phyloP scores from a whole-genome alignment of 169 alveolate species.

The Plasmodium billcollinsi region DNA sequence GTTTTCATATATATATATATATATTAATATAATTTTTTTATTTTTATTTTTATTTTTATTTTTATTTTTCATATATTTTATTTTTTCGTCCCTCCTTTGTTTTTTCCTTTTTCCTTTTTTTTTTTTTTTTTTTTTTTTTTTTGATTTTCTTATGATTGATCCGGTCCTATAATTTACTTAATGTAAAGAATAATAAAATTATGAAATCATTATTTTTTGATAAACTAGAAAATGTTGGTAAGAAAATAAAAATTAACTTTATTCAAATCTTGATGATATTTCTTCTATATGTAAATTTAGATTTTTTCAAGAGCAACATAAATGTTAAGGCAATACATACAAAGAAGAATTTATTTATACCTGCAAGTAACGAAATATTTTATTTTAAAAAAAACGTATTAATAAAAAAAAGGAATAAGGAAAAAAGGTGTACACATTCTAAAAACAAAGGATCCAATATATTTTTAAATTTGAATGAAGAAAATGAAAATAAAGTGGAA shows the following conservation, averaged over 20 bases:
- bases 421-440: neutral
- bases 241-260: conserved; percentile 44
- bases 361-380: conserved; percentile 21
- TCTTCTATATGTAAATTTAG: conserved; percentile 8
- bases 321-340: neutral
- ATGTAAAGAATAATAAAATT: conserved; percentile 2
- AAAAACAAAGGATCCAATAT: neutral
- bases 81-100: too few species aligned
- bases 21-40: too few species aligned
- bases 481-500: too few species aligned
- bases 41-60: too few species aligned
- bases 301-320: conserved; percentile 5
- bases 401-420: conserved; percentile 9
- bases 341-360: conserved; percentile 22
- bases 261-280: conserved; percentile 21
- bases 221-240: conserved; percentile 50
- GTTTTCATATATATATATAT: too few species aligned
- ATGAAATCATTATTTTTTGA: conserved; percentile 41
- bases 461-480: neutral
- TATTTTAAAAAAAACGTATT: conserved; percentile 12
- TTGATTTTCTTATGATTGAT: neutral
- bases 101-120: neutral
- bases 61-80: too few species aligned
- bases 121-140: neutral
- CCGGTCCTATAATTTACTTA: neutral